Base-by-base conservation (phyloP, 139 green algal genomes). In the Limnomonas spitsbergensis region DNA sequence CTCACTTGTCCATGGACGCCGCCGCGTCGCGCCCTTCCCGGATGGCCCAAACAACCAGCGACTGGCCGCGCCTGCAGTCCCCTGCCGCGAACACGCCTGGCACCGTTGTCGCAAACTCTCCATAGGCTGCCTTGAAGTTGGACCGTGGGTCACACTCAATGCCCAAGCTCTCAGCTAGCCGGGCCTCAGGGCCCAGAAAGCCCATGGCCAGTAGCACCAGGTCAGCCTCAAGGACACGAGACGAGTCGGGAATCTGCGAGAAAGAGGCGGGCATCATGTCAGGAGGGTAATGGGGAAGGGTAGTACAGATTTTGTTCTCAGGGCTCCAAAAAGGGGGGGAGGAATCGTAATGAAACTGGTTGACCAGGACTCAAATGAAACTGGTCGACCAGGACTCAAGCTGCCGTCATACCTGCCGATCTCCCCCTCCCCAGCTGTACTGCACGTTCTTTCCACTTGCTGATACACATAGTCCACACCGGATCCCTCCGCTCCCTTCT, bases 101-200 rank as follows among this genome's bases (percentile, higher is more conserved):
- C 26, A 98, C 84, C 78, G 77, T 91, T 1, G 95, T 98, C 14
- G 87, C 88, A 84, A 94, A 98, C 47, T 96, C 70, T 34, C 93
- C 93, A 75, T 90, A 97, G n/a, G 90, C 80, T 2, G 94, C 94
- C 88, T 98, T 97, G 89, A 97, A 98, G 92, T 98, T 98, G 84
- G 87, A 94, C 76, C 95, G 89, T 1, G 83, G 81, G 84, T 98
- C 93, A n/a, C 75, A 69, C 1, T 94, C 88, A 26, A 98, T 37
- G 53, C 90, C 89, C 66, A 98, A 84, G 0, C 83, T 71, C 6
- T 91, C 76, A 6, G 90, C 88, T 47, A 97, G 84, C 1, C 82
- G 89, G 40, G 92, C 90, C 91, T 98, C 95, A 32, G 95, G 95
- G 1, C 95, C 95, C 69, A 97, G 80, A 87, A 98, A 98, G 72